phyloP scores from a whole-genome alignment of 495 filamentous ascomycete species.

The Tuber brumale region DNA sequence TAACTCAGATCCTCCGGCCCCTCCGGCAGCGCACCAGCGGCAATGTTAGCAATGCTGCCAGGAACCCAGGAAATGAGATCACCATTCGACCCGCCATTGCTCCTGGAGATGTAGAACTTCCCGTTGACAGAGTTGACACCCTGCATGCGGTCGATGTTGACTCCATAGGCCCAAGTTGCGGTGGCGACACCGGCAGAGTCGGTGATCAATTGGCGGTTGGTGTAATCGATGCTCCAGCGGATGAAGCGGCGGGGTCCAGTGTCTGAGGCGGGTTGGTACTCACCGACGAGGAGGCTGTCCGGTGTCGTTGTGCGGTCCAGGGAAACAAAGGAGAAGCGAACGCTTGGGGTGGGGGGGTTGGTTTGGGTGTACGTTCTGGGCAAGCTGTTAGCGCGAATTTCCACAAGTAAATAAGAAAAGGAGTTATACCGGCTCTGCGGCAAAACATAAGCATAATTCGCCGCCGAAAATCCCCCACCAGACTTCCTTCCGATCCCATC shows the following conservation, averaged over 20 bases:
- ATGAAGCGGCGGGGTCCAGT: constrained; percentile 23
- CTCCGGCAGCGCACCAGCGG: constrained; percentile 6
- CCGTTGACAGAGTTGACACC: constrained; percentile 26
- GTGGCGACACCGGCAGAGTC: constrained; percentile 16
- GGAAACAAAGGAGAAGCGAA: constrained; percentile 34
- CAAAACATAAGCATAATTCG: constrained; percentile 41
- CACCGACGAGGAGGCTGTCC: constrained; percentile 29
- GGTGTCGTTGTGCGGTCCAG: constrained; percentile 35
- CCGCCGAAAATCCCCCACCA: constrained; percentile 41
- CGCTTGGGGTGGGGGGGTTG: constrained; percentile 11
- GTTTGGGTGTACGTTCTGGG: constrained; percentile 12
- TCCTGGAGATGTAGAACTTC: constrained; percentile 31
- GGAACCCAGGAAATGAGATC: constrained; percentile 20
- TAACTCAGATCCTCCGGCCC: constrained; percentile 36
- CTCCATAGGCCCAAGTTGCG: constrained; percentile 21
- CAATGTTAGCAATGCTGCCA: constrained; percentile 6
- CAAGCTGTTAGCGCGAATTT: constrained; percentile 11
- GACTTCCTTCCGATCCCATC: constrained; percentile 38
- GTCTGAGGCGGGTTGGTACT: constrained; percentile 23
- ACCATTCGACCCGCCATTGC: constrained; percentile 23
- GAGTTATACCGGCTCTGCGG: constrained; percentile 13
- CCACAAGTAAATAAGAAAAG: constrained; percentile 3
- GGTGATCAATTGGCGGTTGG: constrained; percentile 22
- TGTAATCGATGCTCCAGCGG: constrained; percentile 33
- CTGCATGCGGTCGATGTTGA: constrained; percentile 28